phyloP scores from a whole-genome alignment of 768 basidiomycete genomes.

The Kwoniella mangroviensis region DNA sequence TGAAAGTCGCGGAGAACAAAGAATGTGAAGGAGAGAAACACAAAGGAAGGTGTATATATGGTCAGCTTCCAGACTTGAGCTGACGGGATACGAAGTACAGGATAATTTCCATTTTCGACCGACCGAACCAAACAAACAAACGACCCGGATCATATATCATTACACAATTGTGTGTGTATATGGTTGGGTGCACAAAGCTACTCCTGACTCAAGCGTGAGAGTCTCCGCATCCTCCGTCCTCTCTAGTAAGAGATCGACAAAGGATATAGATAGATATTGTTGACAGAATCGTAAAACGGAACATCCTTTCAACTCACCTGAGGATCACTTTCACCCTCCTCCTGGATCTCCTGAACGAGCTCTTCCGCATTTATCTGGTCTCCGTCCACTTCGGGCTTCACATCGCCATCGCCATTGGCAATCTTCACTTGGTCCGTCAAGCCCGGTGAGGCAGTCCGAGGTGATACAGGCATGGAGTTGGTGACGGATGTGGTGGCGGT shows the following conservation, averaged over 20 bases:
- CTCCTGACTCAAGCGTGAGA: background rate
- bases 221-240: background rate
- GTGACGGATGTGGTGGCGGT: slow-evolving; percentile 36
- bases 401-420: slow-evolving; percentile 13
- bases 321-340: slow-evolving; percentile 30
- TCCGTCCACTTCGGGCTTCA: background rate
- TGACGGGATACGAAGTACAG: background rate
- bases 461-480: slow-evolving; percentile 33
- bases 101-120: background rate
- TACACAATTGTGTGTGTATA: background rate
- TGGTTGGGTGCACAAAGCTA: background rate
- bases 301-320: slow-evolving; percentile 18
- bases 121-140: slow-evolving; percentile 15
- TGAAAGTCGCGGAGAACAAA: background rate
- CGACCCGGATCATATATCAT: background rate
- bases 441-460: slow-evolving; percentile 19
- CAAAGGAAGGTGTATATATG: slow-evolving; percentile 22
- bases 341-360: slow-evolving; percentile 22
- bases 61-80: slow-evolving; percentile 5
- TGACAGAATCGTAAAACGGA: no score
- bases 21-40: slow-evolving; percentile 14
- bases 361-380: slow-evolving; percentile 16
- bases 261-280: no score
- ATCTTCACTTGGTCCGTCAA: slow-evolving; percentile 16
- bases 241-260: no score